phyloP scores from a whole-genome alignment of 2,329 filamentous ascomycete species.

The Exophiala calicioides region DNA sequence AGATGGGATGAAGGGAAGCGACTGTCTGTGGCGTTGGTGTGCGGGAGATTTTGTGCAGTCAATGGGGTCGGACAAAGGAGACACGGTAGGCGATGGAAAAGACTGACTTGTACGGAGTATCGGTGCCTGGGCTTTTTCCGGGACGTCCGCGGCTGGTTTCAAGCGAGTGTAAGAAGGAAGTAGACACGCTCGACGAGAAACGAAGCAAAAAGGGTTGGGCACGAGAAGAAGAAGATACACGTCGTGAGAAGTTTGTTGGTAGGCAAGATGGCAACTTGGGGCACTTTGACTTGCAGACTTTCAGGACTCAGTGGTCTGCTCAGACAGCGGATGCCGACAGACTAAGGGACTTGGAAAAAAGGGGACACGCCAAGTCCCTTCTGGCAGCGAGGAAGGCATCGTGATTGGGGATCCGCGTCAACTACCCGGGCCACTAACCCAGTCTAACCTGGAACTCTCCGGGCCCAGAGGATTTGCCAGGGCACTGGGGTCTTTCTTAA shows the following conservation, averaged over 20 bases:
- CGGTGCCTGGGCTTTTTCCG: constrained; percentile 6
- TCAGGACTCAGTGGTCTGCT: too few species aligned
- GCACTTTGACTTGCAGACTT: not conserved
- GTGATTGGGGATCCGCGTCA: constrained; percentile 22
- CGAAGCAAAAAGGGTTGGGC: constrained; percentile 13
- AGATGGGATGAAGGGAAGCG: constrained; percentile 1
- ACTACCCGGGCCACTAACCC: constrained; percentile 4
- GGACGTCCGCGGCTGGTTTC: constrained; percentile 5
- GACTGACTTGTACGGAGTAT: not conserved
- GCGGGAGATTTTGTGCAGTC: not conserved
- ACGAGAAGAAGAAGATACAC: constrained; percentile 14
- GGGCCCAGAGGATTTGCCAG: constrained; percentile 1
- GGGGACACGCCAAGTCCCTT: constrained; percentile 22
- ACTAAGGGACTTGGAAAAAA: constrained; percentile 18
- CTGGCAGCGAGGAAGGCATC: constrained; percentile 5
- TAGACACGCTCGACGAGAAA: constrained; percentile 18
- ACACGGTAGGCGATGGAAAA: not conserved
- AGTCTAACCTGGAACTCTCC: not conserved
- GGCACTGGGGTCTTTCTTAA: not conserved
- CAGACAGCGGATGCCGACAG: too few species aligned
- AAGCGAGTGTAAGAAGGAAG: constrained; percentile 25
- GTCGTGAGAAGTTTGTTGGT: constrained; percentile 5
- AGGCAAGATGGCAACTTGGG: constrained; percentile 1
- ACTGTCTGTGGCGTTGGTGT: constrained; percentile 6
- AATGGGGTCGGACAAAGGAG: not conserved